Percentiles rank a stretch among this genome's conserved stretches.
Conservation (phyloP, 345 rosid species). For the Rhizophora mangle region DNA sequence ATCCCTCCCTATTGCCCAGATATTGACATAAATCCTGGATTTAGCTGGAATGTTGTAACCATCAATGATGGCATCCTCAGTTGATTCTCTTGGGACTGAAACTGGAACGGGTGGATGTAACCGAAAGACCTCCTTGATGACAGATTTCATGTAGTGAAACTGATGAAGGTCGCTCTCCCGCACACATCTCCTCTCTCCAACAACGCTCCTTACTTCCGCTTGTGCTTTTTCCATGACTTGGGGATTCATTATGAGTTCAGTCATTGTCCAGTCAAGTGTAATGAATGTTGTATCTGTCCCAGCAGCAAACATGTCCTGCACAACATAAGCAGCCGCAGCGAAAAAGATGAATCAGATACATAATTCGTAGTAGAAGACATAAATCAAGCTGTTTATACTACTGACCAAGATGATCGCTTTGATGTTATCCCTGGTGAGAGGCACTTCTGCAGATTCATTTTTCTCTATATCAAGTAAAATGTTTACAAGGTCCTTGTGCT, state of each 20-base stretch:
- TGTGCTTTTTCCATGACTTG: constrained; percentile 22
- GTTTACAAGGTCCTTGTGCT: constrained; percentile 21
- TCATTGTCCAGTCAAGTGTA: constrained; percentile 27
- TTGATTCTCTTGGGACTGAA: no score
- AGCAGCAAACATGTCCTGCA: constrained; percentile 30
- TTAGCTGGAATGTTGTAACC: no score
- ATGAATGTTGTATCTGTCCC: constrained; percentile 26
- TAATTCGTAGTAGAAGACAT: not conserved
- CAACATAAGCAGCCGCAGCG: not conserved
- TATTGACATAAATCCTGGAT: no score
- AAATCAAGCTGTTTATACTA: not conserved
- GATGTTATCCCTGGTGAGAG: constrained; percentile 19
- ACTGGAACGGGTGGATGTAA: no score
- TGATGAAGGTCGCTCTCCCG: no score
- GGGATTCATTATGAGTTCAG: constrained; percentile 24
- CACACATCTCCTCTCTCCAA: no score
- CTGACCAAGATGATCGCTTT: constrained; percentile 28
- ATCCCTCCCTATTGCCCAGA: no score
- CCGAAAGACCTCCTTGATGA: no score
- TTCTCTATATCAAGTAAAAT: constrained; percentile 20
- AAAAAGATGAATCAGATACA: no score
- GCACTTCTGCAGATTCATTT: constrained; percentile 11
- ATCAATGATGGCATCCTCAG: no score
- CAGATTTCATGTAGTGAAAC: no score
- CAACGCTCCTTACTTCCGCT: constrained; percentile 14